Base-by-base conservation (phyloP, 495 filamentous ascomycete genomes). In the Parachaetomium inaequale region DNA sequence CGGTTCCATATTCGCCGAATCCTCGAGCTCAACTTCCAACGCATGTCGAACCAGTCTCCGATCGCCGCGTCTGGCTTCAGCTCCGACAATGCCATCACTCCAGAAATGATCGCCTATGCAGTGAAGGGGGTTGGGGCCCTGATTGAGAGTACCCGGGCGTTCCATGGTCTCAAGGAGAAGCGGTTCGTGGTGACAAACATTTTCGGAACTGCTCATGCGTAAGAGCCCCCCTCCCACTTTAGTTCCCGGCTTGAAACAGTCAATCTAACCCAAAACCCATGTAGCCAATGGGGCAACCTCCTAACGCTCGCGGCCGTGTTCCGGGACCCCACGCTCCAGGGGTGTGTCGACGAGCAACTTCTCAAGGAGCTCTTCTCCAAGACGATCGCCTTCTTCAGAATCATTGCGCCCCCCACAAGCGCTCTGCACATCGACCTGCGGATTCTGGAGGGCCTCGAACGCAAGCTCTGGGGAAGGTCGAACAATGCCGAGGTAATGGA, bases 121-220 rank as follows among this genome's bases (percentile, higher is more conserved):
- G 46, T 61, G 52, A 76, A 77, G 31, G 85, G 88, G 54, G 80
- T 98, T 36, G 72, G 84, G 25, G 89, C 90, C 8, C 86, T 94
- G 5, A 85, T 94, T n/a, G 74, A 84, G 65, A 96, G 92, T 71
- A 97, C 93, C 1, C 81, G 82, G 60, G 90, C 92, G 1, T 96
- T 98, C 68, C 90, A 96, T 75, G 85, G 86, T 0, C 74, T 88
- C 46, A 78, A 72, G 38, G 75, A 72, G 15, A 81, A 84, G 55
- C 84, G 93, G 6, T 86, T 88, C 28, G 86, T 96, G 34, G 85
- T 96, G 46, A 98, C 93, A 10, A 97, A 96, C 69, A 90, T 96
- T 26, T 95, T 95, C 73, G 93, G 93, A 25, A 98, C 93, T 14
- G 88, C 92, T 64, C 93, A 96, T 81, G 93, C 93, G 92, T 97